Base-by-base conservation (phyloP, 139 green algal species). In the Astrephomene gubernaculifera region DNA sequence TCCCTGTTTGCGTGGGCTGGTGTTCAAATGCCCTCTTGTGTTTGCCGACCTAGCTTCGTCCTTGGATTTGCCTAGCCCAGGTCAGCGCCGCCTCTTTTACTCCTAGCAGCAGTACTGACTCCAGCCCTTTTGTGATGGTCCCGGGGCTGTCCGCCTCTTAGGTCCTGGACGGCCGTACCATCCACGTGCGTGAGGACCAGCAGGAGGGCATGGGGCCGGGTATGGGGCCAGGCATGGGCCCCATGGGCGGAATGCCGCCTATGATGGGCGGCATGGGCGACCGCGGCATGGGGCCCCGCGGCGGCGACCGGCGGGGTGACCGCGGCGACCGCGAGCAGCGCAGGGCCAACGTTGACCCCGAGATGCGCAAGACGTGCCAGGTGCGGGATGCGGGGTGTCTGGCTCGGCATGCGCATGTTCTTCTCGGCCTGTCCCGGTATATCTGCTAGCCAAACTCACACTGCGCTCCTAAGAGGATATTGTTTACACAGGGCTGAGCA, bases 111-210 rank as follows among this genome's bases (percentile, higher is more conserved):
- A n/a, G n/a, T n/a, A 67, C 57, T 57, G 49, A 57, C 49, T 12
- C 49, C 49, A 57, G 49, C 12, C 49, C 49, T 57, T 57, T 57
- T 57, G 49, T 57, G 49, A 12, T 25, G 14, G 49, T n/a, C n/a
- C 49, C 49, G 12, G 49, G 14, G 17, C 12, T 17, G 49, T 57
- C 17, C 49, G 49, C 49, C 57, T 9, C 33, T 4, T 64, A 85
- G 79, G 44, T 65, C 43, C 65, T 94, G 60, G 83, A 91, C 33
- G 92, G 89, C n/a, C 76, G 84, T 29, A 86, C 57, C 39, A 93
- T 94, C 75, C 83, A 78, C 33, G 79, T 93, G 52, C 87, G 91
- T 38, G 91, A 94, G 87, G 93, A 96, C 64, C 85, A 92, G 87
- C 82, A 83, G 61, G 96, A 98, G 79, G 65, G 65, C 65, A 84